Evolutionary conservation across 2,329 filamentous ascomycete genomes (phyloP).

Genomic region (Cordyceps militaris): DNA sequence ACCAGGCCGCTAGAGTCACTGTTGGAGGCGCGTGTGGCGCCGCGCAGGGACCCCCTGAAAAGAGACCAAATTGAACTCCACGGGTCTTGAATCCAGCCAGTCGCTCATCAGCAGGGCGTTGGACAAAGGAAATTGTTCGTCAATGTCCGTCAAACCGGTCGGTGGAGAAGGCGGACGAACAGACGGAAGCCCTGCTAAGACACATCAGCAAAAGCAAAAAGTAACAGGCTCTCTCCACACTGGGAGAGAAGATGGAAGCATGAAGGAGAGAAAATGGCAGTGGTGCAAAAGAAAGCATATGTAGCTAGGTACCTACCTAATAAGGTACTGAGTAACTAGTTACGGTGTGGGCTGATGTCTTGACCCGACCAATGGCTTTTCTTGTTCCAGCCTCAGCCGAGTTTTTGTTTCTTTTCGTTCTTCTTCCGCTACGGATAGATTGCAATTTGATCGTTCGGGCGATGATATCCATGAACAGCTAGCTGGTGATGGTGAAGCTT

Average conservation of each 20-base stretch:
- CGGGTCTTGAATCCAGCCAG: background rate
- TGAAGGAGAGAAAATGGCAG: background rate
- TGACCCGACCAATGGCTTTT: background rate
- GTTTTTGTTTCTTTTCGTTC: background rate
- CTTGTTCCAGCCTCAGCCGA: background rate
- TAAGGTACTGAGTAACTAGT: no score
- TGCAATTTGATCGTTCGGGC: background rate
- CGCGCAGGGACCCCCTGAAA: slow-evolving; percentile 7
- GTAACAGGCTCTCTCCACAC: background rate
- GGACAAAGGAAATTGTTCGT: slow-evolving; percentile 65
- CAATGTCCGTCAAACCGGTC: background rate
- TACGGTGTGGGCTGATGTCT: background rate
- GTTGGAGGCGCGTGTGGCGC: background rate
- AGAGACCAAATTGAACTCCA: slow-evolving; percentile 1
- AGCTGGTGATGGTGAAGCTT: background rate
- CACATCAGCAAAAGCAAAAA: slow-evolving; percentile 3
- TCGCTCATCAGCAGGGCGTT: slow-evolving; percentile 64
- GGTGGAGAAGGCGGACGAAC: slow-evolving; percentile 10
- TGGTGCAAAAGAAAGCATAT: background rate
- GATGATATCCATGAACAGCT: background rate
- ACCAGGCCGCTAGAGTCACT: background rate
- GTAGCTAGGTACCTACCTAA: background rate
- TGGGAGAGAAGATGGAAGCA: background rate
- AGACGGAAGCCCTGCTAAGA: background rate
- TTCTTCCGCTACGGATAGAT: background rate